Evolutionary conservation across 805 yeast species (phyloP).

Genomic region (Lachancea lanzarotensis): DNA sequence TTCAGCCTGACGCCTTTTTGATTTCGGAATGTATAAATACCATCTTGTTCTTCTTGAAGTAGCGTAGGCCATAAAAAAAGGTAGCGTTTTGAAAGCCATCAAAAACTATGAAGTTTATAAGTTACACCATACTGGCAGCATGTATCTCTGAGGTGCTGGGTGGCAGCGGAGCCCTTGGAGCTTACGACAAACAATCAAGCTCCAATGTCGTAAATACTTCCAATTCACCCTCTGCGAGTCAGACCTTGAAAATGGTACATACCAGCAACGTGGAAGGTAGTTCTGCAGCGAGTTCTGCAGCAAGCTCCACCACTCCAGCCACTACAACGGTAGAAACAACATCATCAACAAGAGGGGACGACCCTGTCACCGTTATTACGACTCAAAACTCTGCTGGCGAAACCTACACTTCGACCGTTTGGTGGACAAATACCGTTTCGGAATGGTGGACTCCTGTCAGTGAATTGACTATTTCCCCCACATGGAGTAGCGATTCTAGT

Average conservation of each 20-base stretch:
- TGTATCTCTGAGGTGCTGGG: background rate
- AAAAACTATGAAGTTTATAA: background rate
- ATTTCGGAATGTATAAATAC: no score
- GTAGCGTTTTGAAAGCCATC: no score
- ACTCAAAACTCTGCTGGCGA: conserved; percentile 11
- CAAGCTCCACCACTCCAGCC: background rate
- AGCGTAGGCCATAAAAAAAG: no score
- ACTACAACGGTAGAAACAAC: conserved; percentile 9
- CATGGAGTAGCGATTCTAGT: conserved; percentile 2
- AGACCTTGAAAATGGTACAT: conserved; percentile 2
- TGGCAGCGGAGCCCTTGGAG: conserved; percentile 1
- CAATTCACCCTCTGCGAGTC: background rate
- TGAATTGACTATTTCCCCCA: conserved; percentile 9
- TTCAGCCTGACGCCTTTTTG: no score
- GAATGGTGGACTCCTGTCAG: conserved; percentile 11
- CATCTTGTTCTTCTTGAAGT: no score
- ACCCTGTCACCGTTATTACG: conserved; percentile 19
- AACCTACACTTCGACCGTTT: conserved; percentile 23
- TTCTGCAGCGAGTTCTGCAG: conserved; percentile 2
- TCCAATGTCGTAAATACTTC: background rate
- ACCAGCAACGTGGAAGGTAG: conserved; percentile 6
- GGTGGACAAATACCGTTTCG: conserved; percentile 25
- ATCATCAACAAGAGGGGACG: conserved; percentile 7
- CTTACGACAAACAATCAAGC: background rate
- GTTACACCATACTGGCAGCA: no score